phyloP scores from a whole-genome alignment of 129 eudicot genomes.

The Pittosporum tobira region DNA sequence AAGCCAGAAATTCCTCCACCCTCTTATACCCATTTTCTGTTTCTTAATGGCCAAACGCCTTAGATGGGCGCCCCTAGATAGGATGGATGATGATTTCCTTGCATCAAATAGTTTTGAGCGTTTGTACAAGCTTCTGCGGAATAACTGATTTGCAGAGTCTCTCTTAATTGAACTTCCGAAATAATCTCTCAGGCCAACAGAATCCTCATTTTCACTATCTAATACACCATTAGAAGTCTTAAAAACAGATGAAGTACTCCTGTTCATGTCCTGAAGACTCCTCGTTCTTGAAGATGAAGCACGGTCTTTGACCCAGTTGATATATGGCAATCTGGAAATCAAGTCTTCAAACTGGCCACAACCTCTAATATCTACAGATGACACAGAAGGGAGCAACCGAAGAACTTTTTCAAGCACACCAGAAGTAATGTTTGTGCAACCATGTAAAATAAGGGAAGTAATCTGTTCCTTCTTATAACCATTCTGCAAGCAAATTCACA shows the following conservation, averaged over 20 bases:
- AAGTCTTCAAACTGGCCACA: conserved; percentile 85
- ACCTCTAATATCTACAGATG: conserved; percentile 74
- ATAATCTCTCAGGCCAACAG: conserved; percentile 83
- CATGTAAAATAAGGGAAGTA: conserved; percentile 56
- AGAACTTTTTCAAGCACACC: conserved; percentile 60
- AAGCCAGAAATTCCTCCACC: conserved; percentile 63
- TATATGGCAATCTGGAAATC: conserved; percentile 49
- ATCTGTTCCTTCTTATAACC: conserved; percentile 65
- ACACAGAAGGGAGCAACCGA: conserved; percentile 49
- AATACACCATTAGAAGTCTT: too few species aligned
- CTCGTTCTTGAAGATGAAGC: conserved; percentile 26
- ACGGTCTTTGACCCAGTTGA: conserved; percentile 57
- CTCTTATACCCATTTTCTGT: conserved; percentile 67
- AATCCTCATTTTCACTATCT: conserved; percentile 57
- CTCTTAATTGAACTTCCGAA: conserved; percentile 75
- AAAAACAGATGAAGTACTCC: conserved; percentile 29
- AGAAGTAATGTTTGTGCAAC: conserved; percentile 68
- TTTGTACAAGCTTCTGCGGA: conserved; percentile 80
- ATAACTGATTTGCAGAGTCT: conserved; percentile 75
- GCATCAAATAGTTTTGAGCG: conserved; percentile 90
- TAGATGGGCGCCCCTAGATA: conserved; percentile 86
- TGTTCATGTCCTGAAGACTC: conserved; percentile 33
- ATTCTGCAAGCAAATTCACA: conserved; percentile 41
- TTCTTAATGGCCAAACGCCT: conserved; percentile 84
- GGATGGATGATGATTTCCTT: conserved; percentile 70